Percentiles rank a stretch among this genome's conserved stretches.
phyloP scores from a whole-genome alignment of 345 rosid species.

The Brassica carinata region DNA sequence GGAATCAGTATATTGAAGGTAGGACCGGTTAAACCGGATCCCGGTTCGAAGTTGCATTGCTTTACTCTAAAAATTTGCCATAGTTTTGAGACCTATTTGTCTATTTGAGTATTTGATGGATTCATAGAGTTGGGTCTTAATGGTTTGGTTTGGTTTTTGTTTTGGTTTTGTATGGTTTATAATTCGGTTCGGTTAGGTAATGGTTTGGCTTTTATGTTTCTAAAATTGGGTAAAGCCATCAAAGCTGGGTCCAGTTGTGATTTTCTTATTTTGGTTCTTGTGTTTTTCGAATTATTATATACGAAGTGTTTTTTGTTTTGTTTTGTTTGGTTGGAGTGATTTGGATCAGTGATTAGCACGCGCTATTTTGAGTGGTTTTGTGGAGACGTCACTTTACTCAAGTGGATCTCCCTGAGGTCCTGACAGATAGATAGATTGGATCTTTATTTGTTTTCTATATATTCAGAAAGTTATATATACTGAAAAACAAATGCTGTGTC shows the following conservation, averaged over 20 bases:
- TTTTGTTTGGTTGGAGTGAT: constrained; percentile 16
- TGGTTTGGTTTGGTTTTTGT: not conserved
- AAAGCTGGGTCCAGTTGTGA: constrained; percentile 44
- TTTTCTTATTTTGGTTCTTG: not conserved
- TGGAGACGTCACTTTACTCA: constrained; percentile 45
- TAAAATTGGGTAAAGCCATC: constrained; percentile 27
- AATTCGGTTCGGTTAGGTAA: not conserved
- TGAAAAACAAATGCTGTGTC: constrained; percentile 2
- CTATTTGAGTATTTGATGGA: not conserved
- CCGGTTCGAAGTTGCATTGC: constrained; percentile 13
- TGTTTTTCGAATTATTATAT: constrained; percentile 21
- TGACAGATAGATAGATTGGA: constrained; percentile 42
- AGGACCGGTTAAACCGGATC: not conserved
- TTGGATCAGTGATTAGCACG: constrained; percentile 27
- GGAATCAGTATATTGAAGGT: not conserved
- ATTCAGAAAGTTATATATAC: not conserved
- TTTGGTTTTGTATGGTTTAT: not conserved
- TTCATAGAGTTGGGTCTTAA: not conserved
- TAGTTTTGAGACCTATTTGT: not conserved
- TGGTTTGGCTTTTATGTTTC: not conserved
- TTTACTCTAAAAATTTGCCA: not conserved
- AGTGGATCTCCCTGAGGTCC: constrained; percentile 44
- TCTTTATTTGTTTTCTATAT: constrained; percentile 7
- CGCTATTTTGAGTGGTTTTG: constrained; percentile 34
- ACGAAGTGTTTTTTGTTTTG: constrained; percentile 28